A percentile compares a stretch with the other conserved stretches of the same genome.
phyloP scores from a whole-genome alignment of 306 rosid genomes.

The Vigna angularis region DNA sequence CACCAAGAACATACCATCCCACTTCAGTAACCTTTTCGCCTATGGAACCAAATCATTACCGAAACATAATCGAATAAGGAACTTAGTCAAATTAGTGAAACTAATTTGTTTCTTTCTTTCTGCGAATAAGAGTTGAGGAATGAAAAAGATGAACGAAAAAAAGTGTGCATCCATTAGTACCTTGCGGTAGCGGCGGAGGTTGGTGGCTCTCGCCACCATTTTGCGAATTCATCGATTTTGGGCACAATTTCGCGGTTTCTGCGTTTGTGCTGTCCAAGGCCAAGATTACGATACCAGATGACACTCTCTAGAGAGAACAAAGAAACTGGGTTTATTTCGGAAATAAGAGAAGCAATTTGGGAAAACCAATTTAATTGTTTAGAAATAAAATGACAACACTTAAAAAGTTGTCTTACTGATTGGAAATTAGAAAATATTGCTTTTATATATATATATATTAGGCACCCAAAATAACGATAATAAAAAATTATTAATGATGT shows the following conservation, averaged over 20 bases:
- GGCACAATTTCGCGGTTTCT: conserved; percentile 4
- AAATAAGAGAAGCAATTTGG: neutral
- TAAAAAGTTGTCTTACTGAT: neutral
- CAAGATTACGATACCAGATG: conserved; percentile 13
- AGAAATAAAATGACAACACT: neutral
- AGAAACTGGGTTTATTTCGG: neutral
- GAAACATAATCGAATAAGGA: conserved; percentile 9
- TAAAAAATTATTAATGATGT: neutral
- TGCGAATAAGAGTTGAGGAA: neutral
- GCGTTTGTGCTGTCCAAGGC: conserved; percentile 14
- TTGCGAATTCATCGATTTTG: conserved; percentile 45
- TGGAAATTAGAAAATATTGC: neutral
- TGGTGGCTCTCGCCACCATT: conserved; percentile 44
- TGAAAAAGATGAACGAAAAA: neutral
- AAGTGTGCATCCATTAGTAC: conserved; percentile 15
- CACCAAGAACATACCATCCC: conserved; percentile 90
- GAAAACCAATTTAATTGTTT: neutral
- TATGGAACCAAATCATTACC: conserved; percentile 31
- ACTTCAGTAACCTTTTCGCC: conserved; percentile 54
- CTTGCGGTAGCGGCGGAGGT: conserved; percentile 35
- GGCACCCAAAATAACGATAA: neutral
- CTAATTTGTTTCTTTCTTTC: neutral
- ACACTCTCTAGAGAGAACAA: conserved; percentile 29
- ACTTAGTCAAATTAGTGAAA: neutral
- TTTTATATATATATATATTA: neutral